Evolutionary conservation across 495 filamentous ascomycete genomes (phyloP).

Genomic region (Cercophora sp.): DNA sequence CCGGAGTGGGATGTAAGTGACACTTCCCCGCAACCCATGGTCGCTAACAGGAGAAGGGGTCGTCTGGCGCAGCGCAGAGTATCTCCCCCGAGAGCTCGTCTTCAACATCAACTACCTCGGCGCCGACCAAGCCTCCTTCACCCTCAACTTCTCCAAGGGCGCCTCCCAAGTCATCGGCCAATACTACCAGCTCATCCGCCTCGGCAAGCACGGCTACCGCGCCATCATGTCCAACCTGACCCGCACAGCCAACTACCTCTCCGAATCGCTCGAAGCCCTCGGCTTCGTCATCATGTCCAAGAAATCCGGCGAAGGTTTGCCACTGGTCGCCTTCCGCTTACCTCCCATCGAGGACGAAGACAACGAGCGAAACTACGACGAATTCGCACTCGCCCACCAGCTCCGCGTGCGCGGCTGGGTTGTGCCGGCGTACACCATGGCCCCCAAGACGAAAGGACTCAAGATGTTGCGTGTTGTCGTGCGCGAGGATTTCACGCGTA

Average conservation of each 20-base stretch:
- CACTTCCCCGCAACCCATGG: too few relatives aligned
- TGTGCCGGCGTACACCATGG: constrained; percentile 93
- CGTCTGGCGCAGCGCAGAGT: constrained; percentile 80
- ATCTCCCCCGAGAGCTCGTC: constrained; percentile 81
- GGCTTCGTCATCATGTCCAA: constrained; percentile 86
- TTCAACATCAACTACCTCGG: constrained; percentile 98
- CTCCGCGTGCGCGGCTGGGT: constrained; percentile 83
- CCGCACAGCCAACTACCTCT: constrained; percentile 76
- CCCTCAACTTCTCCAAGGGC: constrained; percentile 94
- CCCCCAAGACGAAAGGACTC: constrained; percentile 69
- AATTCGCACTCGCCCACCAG: constrained; percentile 76
- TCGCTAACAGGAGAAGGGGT: too few relatives aligned
- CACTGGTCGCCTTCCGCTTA: constrained; percentile 81
- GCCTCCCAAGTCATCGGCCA: constrained; percentile 90
- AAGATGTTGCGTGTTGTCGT: constrained; percentile 88
- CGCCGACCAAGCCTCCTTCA: constrained; percentile 92
- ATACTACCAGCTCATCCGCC: constrained; percentile 91
- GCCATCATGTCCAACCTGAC: constrained; percentile 86
- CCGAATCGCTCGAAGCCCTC: constrained; percentile 59
- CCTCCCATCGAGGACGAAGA: constrained; percentile 34
- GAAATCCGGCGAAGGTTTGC: constrained; percentile 66
- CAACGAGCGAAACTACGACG: constrained; percentile 66
- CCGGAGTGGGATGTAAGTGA: too few relatives aligned
- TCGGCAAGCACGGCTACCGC: constrained; percentile 83
- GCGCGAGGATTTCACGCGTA: constrained; percentile 79